A percentile compares a stretch with the other conserved stretches of the same genome.
Conservation (phyloP, 192 early-diverging fungal species). For the Radiomyces spectabilis region DNA sequence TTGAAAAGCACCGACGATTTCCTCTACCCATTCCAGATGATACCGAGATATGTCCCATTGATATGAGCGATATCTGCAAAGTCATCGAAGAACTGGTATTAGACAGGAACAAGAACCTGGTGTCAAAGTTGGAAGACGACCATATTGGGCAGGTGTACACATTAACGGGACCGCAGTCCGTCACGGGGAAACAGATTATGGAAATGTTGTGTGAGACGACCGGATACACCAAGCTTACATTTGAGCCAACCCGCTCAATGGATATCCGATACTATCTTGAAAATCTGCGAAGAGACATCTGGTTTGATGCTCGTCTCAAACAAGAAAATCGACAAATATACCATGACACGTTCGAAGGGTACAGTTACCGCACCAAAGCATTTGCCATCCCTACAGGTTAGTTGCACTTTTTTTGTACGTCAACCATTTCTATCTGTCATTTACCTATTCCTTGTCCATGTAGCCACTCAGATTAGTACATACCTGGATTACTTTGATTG, state of each 20-base stretch:
- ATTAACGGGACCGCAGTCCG: slow-evolving; percentile 12
- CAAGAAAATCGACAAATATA: slow-evolving; percentile 15
- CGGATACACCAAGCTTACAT: neutral
- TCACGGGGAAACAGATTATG: slow-evolving; percentile 6
- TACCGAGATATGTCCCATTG: slow-evolving; percentile 18
- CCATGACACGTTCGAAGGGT: slow-evolving; percentile 5
- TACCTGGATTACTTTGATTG: slow-evolving; percentile 27
- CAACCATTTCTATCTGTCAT: no score
- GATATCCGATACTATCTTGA: slow-evolving; percentile 17
- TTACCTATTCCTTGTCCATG: neutral
- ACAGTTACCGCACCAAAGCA: slow-evolving; percentile 12
- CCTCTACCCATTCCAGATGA: slow-evolving; percentile 9
- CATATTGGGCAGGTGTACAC: slow-evolving; percentile 15
- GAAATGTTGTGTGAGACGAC: slow-evolving; percentile 11
- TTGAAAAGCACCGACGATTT: slow-evolving; percentile 11
- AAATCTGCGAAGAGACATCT: slow-evolving; percentile 12
- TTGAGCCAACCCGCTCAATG: slow-evolving; percentile 12
- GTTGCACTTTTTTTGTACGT: no score
- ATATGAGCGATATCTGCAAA: slow-evolving; percentile 18
- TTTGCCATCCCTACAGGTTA: slow-evolving; percentile 14
- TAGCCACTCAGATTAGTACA: slow-evolving; percentile 16
- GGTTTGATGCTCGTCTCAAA: slow-evolving; percentile 26
- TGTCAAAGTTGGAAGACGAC: neutral
- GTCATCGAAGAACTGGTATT: slow-evolving; percentile 10
- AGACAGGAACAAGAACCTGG: neutral